Base-by-base conservation (phyloP, 129 eudicot genomes). In the Saussurea involucrata region DNA sequence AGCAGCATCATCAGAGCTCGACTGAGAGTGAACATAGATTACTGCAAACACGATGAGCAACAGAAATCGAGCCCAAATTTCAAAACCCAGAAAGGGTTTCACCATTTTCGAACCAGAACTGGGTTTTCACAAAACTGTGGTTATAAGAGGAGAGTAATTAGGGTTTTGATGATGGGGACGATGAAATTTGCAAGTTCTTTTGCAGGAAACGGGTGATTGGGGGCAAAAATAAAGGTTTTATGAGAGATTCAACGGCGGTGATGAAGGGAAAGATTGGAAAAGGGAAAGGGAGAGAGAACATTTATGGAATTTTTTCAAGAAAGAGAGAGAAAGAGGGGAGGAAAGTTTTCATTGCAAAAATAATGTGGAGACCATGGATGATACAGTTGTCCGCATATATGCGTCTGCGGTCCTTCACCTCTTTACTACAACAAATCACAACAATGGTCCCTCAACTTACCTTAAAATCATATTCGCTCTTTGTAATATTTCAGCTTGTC, bases 301-400 rank as follows among this genome's bases (percentile, higher is more conserved):
- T 46, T 27, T 21, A 44, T 78, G 77, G 77, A 71, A 78, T 60
- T 78, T 78, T 70, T 40, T 10, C 31, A 15, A 58, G 76, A 68
- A 55, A 69, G 68, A 78, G 71, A 69, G 20, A 37, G 34, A 70
- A 27, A 13, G 69, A 69, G 68, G 69, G 68, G 60, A 58, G 17
- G 44, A 78, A 37, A 29, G 76, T 67, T 29, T 61, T 44, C 53
- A 44, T 42, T 63, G 18, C 72, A 44, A 72, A 55, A 72, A 79
- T 72, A 72, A 72, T 79, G 78, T 79, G 83, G 83, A 72, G 15
- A 72, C 66, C 82, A 79, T 66, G 34, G 66, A 64, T 71, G 71
- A 75, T 82, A 82, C 86, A 84, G 86, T 84, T 87, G 91, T 84
- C 91, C 27, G 57, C 40, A 72, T 72, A 81, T 79, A 81, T 81